Evolutionary conservation across 352 stramenopile genomes (phyloP).

Genomic region (Elongisporangium prolatum): DNA sequence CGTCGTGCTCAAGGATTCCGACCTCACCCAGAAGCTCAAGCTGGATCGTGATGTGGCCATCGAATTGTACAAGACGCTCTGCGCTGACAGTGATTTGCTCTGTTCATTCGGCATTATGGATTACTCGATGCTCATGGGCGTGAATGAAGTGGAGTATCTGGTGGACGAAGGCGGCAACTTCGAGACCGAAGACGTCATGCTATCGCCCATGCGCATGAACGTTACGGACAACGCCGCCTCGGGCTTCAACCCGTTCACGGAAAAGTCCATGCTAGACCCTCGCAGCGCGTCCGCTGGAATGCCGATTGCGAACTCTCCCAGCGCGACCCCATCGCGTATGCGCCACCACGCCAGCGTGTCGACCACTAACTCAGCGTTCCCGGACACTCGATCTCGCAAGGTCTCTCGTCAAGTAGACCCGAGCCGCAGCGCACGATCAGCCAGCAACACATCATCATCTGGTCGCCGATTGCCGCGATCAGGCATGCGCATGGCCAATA

Average conservation of each 20-base stretch:
- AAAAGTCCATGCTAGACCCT: slow-evolving; percentile 64
- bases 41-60: slow-evolving; percentile 64
- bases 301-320: not conserved
- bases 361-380: slow-evolving; percentile 13
- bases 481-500: slow-evolving; percentile 83
- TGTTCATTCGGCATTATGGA: slow-evolving; percentile 91
- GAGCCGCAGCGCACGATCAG: slow-evolving; percentile 33
- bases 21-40: slow-evolving; percentile 87
- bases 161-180: slow-evolving; percentile 58
- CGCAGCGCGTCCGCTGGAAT: slow-evolving; percentile 19
- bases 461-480: slow-evolving; percentile 63
- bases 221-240: slow-evolving; percentile 15
- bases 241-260: slow-evolving; percentile 57
- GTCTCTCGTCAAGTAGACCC: slow-evolving; percentile 45
- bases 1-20: slow-evolving; percentile 86
- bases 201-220: slow-evolving; percentile 19
- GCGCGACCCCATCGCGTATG: slow-evolving; percentile 1
- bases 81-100: slow-evolving; percentile 75
- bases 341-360: slow-evolving; percentile 69
- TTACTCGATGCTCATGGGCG: slow-evolving; percentile 88
- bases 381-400: slow-evolving; percentile 31
- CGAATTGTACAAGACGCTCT: slow-evolving; percentile 74
- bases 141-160: slow-evolving; percentile 87
- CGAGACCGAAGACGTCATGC: slow-evolving; percentile 30
- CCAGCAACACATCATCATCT: slow-evolving; percentile 72